Conservation (phyloP, 2,329 filamentous ascomycete species). For the Coniella lustricola region DNA sequence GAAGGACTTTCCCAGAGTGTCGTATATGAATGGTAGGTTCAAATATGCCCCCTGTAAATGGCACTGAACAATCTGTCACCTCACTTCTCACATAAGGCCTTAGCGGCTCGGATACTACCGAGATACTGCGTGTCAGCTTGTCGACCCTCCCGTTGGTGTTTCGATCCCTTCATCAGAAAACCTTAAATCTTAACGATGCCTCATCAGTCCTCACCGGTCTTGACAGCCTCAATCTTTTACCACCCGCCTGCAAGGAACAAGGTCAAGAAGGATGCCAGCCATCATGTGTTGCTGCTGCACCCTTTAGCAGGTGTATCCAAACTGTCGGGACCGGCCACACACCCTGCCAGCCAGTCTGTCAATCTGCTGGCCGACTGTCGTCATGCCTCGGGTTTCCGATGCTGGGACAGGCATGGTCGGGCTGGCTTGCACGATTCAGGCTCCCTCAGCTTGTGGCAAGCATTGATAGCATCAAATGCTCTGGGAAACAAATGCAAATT, state of each 20-base stretch:
- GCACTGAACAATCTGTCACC: not conserved
- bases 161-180: conserved; percentile 2
- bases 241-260: conserved; percentile 13
- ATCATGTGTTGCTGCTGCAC: conserved; percentile 13
- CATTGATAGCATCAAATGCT: too few relatives aligned
- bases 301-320: conserved; percentile 8
- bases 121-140: conserved; percentile 4
- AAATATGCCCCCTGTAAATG: too few relatives aligned
- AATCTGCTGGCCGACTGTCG: too few relatives aligned
- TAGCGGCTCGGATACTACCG: conserved; percentile 11
- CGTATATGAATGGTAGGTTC: too few relatives aligned
- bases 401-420: conserved; percentile 1
- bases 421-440: too few relatives aligned
- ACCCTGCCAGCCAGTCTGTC: too few relatives aligned
- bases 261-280: conserved; percentile 1
- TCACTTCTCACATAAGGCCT: conserved; percentile 2
- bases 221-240: conserved; percentile 9
- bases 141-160: conserved; percentile 7
- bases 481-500: too few relatives aligned
- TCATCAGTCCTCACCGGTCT: conserved; percentile 12
- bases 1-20: too few relatives aligned
- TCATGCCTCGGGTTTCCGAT: conserved; percentile 4
- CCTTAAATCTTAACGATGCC: conserved; percentile 3
- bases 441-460: too few relatives aligned
- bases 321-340: conserved; percentile 8